Evolutionary conservation across 1,284 basidiomycete genomes (phyloP), one percentile per base, ranked within the genome.

Genomic region (Meripilus lineatus): DNA sequence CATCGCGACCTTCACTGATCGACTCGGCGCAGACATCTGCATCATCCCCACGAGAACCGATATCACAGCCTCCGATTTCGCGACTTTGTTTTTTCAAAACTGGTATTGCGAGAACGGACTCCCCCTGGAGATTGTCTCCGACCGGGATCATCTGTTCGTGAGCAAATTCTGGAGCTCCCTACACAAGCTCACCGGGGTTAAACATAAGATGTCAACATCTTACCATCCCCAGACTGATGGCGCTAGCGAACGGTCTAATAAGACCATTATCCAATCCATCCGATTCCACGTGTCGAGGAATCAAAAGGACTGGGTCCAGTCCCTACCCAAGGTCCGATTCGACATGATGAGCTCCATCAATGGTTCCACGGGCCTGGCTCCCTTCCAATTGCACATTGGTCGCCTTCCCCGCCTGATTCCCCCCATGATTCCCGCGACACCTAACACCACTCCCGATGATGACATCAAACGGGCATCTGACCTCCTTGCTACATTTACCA

Each of bases 21-120:
- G 61, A 4, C 46, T 69, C 2, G 62, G 64, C 3, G 54, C 53
- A 0, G 66, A 69, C 57, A 54, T 67, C 0, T 64, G 69, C 32
- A 38, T 71, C 0, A 39, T 71, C 1, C 62, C 65, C 0, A 59
- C 53, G 5, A 18, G 50, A 0, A 58, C 54, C 0, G 50, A 63
- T 25, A 30, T 61, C 0, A 54, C 62, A 2, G 66, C 69, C 20
- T 46, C 61, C n/a, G 56, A 66, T 4, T 43, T 66, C 5, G 63
- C 63, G 2, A 32, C 42, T 0, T 25, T 67, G 0, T 58, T 67
- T 17, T 65, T 70, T 28, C 42, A 63, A 44, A 32, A 66, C n/a
- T 68, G 65, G 64, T 67, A 62, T 47, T 68, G 68, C 42, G 57
- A 68, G n/a, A 65, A 72, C 48, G 68, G 71, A 0, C 40, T 74